Conservation (phyloP, 23 red algal genomes). For the Gracilariopsis chorda region DNA sequence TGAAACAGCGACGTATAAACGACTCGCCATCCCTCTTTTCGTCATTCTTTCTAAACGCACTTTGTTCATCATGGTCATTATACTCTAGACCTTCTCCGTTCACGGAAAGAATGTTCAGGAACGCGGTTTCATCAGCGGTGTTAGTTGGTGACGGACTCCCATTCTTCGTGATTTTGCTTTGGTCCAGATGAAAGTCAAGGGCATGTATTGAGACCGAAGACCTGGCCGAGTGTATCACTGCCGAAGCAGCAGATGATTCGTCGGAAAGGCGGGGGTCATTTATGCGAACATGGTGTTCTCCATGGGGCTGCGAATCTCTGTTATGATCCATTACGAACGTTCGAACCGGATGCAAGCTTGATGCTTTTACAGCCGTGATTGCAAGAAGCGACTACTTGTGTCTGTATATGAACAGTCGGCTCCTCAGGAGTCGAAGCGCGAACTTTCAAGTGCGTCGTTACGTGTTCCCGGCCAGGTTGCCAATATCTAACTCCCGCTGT, state of each 20-base stretch:
- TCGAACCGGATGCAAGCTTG: no score
- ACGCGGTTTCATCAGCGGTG: conserved; percentile 14
- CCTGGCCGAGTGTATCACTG: not conserved
- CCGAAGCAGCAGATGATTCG: not conserved
- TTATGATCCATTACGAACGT: no score
- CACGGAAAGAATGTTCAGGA: conserved; percentile 9
- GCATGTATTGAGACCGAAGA: not conserved
- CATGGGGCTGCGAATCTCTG: no score
- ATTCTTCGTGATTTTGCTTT: not conserved
- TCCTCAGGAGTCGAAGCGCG: no score
- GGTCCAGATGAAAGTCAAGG: not conserved
- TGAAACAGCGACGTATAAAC: not conserved
- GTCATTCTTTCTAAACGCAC: conserved; percentile 49
- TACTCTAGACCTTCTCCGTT: conserved; percentile 17
- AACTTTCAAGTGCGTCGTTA: no score
- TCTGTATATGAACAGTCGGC: no score
- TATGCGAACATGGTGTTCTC: not conserved
- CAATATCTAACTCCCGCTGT: no score
- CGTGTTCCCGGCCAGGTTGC: no score
- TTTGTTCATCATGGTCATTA: conserved; percentile 1
- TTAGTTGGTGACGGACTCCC: not conserved
- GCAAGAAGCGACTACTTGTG: no score
- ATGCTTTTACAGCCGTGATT: no score
- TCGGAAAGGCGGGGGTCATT: not conserved
- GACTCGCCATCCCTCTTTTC: not conserved